Percentiles rank a stretch among this genome's conserved stretches.
Conservation (phyloP, 208 protist species). For the Leishmania tropica region DNA sequence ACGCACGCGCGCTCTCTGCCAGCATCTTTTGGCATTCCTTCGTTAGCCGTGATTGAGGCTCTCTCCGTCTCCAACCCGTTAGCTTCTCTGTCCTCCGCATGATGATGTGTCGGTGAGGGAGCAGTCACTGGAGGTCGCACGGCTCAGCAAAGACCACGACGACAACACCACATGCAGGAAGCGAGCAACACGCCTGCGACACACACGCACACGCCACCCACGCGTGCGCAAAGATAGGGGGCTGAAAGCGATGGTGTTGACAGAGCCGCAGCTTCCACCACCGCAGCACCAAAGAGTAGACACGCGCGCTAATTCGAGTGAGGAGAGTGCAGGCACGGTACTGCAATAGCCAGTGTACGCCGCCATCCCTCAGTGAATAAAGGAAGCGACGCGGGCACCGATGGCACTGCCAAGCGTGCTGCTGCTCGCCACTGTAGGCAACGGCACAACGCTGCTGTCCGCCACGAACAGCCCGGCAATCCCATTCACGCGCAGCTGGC, state of each 20-base stretch:
- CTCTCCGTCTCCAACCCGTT: not conserved
- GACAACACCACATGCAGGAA: not conserved
- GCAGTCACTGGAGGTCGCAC: not conserved
- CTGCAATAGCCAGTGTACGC: not conserved
- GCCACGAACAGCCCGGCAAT: conserved; percentile 62
- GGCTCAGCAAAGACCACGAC: not conserved
- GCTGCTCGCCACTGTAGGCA: conserved; percentile 63
- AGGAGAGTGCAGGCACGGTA: not conserved
- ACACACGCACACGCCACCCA: not conserved
- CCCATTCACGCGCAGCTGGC: conserved; percentile 49
- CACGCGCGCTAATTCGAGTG: not conserved
- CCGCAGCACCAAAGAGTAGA: not conserved
- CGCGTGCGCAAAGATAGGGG: not conserved
- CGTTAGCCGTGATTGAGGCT: not conserved
- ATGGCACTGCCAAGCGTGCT: conserved; percentile 62
- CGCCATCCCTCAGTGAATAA: conserved; percentile 13
- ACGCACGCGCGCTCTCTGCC: not conserved
- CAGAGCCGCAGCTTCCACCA: not conserved
- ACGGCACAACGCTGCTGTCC: conserved; percentile 75
- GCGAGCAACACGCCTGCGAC: not conserved
- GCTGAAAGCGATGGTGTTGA: not conserved
- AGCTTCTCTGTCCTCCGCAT: not conserved
- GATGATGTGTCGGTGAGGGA: not conserved
- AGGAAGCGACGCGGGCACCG: conserved; percentile 52
- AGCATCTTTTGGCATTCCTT: not conserved